Evolutionary conservation across 2,329 filamentous ascomycete genomes (phyloP).

Genomic region (Davidsoniella virescens): DNA sequence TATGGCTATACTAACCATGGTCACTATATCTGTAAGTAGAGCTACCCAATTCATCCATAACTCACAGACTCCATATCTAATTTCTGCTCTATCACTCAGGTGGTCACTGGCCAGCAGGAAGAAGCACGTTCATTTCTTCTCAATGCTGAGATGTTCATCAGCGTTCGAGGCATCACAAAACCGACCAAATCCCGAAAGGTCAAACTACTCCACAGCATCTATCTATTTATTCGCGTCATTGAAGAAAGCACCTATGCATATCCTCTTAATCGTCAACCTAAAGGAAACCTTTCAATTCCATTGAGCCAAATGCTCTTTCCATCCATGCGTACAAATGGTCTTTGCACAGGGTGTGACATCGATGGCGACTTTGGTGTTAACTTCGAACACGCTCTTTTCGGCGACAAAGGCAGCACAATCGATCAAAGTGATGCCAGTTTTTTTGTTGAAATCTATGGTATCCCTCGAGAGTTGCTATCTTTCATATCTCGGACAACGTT

Average conservation of each 20-base stretch:
- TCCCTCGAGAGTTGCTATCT: slow-evolving; percentile 26
- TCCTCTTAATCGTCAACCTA: slow-evolving; percentile 10
- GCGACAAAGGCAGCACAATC: slow-evolving; percentile 16
- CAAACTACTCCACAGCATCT: slow-evolving; percentile 30
- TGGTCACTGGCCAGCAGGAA: slow-evolving; percentile 19
- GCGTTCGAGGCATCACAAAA: slow-evolving; percentile 22
- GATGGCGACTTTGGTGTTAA: slow-evolving; percentile 26
- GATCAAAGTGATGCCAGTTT: slow-evolving; percentile 24
- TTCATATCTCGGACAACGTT: slow-evolving; percentile 27
- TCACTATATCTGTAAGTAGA: slow-evolving; percentile 19
- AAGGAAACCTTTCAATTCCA: slow-evolving; percentile 9
- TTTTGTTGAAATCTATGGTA: slow-evolving; percentile 28
- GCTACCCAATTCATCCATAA: too few species aligned
- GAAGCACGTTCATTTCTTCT: slow-evolving; percentile 23
- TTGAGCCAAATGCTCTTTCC: slow-evolving; percentile 16
- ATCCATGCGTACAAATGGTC: slow-evolving; percentile 18
- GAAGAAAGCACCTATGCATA: slow-evolving; percentile 25
- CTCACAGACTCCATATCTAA: too few species aligned
- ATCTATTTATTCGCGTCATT: slow-evolving; percentile 28
- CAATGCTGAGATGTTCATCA: slow-evolving; percentile 28
- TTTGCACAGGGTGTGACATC: slow-evolving; percentile 27
- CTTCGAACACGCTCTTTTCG: slow-evolving; percentile 16
- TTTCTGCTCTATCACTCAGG: background rate
- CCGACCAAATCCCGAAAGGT: slow-evolving; percentile 25
- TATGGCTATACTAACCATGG: slow-evolving; percentile 26